Conservation (phyloP, 768 basidiomycete species). For the Heimioporus sp. region DNA sequence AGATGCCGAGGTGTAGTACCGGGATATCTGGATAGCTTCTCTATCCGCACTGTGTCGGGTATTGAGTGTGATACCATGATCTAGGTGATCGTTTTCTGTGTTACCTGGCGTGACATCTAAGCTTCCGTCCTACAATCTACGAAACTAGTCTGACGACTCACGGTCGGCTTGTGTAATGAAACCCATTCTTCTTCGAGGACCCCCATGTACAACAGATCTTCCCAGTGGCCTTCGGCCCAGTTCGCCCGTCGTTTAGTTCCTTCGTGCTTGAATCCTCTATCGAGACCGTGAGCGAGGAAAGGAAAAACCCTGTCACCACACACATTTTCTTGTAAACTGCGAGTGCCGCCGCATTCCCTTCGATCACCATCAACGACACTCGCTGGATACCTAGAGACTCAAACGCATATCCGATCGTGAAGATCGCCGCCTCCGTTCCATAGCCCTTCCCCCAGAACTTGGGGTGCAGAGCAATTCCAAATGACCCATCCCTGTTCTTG, state of each 20-base stretch:
- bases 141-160: too few species aligned
- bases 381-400: slow-evolving; percentile 27
- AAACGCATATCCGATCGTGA: slow-evolving; percentile 31
- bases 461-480: slow-evolving; percentile 19
- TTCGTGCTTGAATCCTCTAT: slow-evolving; percentile 35
- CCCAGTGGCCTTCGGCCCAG: too few species aligned
- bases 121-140: too few species aligned
- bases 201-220: slow-evolving; percentile 33
- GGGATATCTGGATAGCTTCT: too few species aligned
- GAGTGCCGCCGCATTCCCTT: slow-evolving; percentile 6
- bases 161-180: not conserved
- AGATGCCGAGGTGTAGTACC: too few species aligned
- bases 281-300: not conserved
- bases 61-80: too few species aligned
- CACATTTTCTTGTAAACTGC: slow-evolving; percentile 25
- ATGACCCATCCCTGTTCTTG: slow-evolving; percentile 26
- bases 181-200: slow-evolving; percentile 35
- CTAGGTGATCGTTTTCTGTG: too few species aligned
- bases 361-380: slow-evolving; percentile 24
- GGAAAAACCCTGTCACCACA: not conserved
- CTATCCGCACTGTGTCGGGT: too few species aligned
- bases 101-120: too few species aligned
- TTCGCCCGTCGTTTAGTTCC: not conserved
- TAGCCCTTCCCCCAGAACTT: slow-evolving; percentile 35
- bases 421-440: slow-evolving; percentile 34